A percentile compares a stretch with the other conserved stretches of the same genome.
These are phyloP conservation scores for Emericellopsis cladophorae DNA, from an alignment of 2,329 filamentous ascomycete genomes.

Conservation along the genomic window DNA sequence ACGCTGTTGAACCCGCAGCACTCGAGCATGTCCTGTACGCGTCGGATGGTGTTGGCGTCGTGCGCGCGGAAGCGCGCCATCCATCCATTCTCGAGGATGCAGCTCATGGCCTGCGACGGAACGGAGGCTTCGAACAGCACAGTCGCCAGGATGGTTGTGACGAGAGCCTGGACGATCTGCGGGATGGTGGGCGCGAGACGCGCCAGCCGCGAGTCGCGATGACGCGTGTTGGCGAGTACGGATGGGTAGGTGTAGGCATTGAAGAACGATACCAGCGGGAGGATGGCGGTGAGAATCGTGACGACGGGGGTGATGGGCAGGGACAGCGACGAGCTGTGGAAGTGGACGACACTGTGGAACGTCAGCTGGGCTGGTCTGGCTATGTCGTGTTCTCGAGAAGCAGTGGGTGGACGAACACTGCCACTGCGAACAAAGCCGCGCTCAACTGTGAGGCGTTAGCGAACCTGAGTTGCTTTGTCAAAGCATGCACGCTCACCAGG, in stretches of 20 bases:
- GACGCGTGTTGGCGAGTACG: constrained; percentile 12
- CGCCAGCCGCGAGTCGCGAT: constrained; percentile 4
- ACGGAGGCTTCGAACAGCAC: constrained; percentile 22
- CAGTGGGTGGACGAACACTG: constrained; percentile 11
- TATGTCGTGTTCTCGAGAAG: not conserved
- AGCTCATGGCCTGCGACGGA: constrained; percentile 24
- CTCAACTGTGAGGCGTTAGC: constrained; percentile 8
- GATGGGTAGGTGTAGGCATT: constrained; percentile 22
- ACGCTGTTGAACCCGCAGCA: constrained; percentile 54
- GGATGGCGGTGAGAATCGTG: constrained; percentile 23
- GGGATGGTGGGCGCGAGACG: constrained; percentile 18
- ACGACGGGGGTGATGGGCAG: constrained; percentile 23
- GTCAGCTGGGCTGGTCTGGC: constrained; percentile 1
- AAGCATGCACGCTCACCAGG: not conserved
- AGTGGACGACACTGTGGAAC: constrained; percentile 21
- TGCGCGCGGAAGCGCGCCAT: constrained; percentile 35
- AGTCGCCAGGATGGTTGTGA: constrained; percentile 30
- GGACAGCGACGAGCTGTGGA: constrained; percentile 22
- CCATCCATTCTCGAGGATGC: constrained; percentile 46
- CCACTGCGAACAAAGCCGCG: constrained; percentile 15
- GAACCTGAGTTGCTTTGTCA: too few species aligned
- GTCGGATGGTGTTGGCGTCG: constrained; percentile 34
- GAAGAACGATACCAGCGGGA: constrained; percentile 24
- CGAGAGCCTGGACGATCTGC: constrained; percentile 27
- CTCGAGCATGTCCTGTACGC: constrained; percentile 51